These are phyloP conservation scores for Hydnomerulius pinastri DNA, from an alignment of 768 basidiomycete species.

Conservation along the genomic window DNA sequence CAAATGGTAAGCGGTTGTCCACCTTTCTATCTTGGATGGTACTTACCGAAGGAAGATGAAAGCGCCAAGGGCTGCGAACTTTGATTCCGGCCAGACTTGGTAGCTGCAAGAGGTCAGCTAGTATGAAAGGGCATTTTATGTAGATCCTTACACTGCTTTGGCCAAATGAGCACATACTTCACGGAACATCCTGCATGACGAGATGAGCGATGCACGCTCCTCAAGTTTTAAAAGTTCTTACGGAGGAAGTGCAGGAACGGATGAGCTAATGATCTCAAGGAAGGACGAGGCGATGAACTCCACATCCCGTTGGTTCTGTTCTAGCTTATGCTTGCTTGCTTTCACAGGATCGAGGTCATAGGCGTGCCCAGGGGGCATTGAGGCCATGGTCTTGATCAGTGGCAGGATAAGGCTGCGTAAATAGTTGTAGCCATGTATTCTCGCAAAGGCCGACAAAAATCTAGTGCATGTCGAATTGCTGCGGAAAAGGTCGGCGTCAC, in stretches of 20 bases:
- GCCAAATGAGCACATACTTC: slow-evolving; percentile 86
- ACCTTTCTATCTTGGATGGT: not conserved
- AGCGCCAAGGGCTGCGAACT: slow-evolving; percentile 81
- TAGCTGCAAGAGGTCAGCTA: slow-evolving; percentile 39
- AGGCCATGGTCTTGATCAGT: slow-evolving; percentile 71
- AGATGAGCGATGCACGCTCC: not conserved
- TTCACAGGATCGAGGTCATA: slow-evolving; percentile 79
- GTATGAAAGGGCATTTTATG: slow-evolving; percentile 3
- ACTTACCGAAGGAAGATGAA: slow-evolving; percentile 86
- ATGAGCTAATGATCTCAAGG: slow-evolving; percentile 71
- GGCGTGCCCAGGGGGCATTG: slow-evolving; percentile 69
- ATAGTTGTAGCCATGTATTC: slow-evolving; percentile 90
- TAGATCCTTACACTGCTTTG: slow-evolving; percentile 63
- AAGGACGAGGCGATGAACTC: slow-evolving; percentile 75
- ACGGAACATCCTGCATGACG: slow-evolving; percentile 67
- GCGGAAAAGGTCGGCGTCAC: slow-evolving; percentile 81
- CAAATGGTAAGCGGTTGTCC: slow-evolving; percentile 3
- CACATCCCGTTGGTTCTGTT: slow-evolving; percentile 69
- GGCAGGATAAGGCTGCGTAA: slow-evolving; percentile 79
- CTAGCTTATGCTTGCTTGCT: slow-evolving; percentile 57
- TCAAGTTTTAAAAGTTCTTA: slow-evolving; percentile 39
- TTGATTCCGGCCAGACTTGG: slow-evolving; percentile 75
- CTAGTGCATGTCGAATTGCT: slow-evolving; percentile 87
- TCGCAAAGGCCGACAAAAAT: slow-evolving; percentile 83
- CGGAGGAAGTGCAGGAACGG: slow-evolving; percentile 72